Evolutionary conservation across 208 protist species (phyloP), one percentile per base, ranked within the genome.

Genomic region (Leishmania guyanensis): DNA sequence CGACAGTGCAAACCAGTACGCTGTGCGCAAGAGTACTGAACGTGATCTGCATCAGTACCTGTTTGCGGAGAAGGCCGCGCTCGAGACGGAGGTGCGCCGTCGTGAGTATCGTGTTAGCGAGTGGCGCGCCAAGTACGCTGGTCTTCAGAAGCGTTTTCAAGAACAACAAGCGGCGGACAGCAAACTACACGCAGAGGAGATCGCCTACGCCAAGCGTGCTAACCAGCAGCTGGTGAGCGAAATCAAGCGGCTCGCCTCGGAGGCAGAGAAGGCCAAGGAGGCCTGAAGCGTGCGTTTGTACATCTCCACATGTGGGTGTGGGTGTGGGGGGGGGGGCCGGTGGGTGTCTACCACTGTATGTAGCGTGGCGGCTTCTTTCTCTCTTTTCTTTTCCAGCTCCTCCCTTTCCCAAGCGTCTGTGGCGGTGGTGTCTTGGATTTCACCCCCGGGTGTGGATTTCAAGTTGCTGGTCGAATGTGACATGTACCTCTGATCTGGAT

Each of bases 161-260:
- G 94, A 98, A 82, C 93, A 95, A 76, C 92, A 92, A 66, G 84
- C 86, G 68, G 80, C 87, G 3, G 89, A 90, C 53, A 78, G 87
- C 48, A 93, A 93, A 76, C 51, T 94, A 50, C 92, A 97, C 76
- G 91, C 93, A 70, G 94, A 97, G 76, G 96, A 98, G 78, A 87
- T 98, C n/a, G 86, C 88, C 43, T 98, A 97, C 84, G 76, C 95
- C 3, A 97, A 96, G 85, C 93, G 89, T 71, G 92, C 89, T 16
- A 97, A 98, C 78, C 86, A 85, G 72, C 95, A 98, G 77, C 85
- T 98, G 48, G 88, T 95, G 16, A 96, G 82, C 76, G 94, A 98
- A 71, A 94, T 98, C 71, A 98, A 98, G 86, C 86, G 95, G 10
- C 78, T 97, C 64, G 88, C 89, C 26, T 88, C 84, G 3, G 84